These are phyloP conservation scores for Geotrichum ghanense DNA, from an alignment of 805 yeast genomes.

Conservation along the genomic window DNA sequence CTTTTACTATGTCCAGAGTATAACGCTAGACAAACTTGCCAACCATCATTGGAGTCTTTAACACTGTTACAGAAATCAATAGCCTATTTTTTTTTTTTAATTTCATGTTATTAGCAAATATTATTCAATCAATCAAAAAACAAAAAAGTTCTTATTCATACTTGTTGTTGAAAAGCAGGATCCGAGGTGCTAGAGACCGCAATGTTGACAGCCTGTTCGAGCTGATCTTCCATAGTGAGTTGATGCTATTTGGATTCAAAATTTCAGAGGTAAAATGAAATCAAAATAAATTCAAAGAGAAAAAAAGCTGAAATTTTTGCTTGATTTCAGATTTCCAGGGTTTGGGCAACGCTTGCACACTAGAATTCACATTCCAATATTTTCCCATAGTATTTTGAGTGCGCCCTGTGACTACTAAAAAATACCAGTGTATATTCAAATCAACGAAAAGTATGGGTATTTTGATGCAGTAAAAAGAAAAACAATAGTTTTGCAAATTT, in stretches of 20 bases:
- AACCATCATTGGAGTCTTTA: constrained; percentile 34
- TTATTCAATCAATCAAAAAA: background rate
- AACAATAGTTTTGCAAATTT: too few relatives aligned
- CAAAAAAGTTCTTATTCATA: constrained; percentile 9
- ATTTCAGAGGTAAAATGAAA: too few relatives aligned
- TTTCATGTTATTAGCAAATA: too few relatives aligned
- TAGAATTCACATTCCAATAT: too few relatives aligned
- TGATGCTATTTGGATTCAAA: constrained; percentile 1
- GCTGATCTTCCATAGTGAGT: constrained; percentile 38
- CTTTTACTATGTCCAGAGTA: constrained; percentile 18
- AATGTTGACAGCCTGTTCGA: constrained; percentile 78
- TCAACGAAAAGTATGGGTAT: too few relatives aligned
- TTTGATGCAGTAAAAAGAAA: too few relatives aligned
- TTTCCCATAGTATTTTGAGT: too few relatives aligned
- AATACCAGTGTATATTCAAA: too few relatives aligned
- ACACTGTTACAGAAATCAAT: constrained; percentile 33
- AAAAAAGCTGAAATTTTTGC: background rate
- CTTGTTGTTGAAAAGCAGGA: constrained; percentile 48
- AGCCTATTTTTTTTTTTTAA: too few relatives aligned
- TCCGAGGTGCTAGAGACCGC: constrained; percentile 67
- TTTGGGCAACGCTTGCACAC: too few relatives aligned
- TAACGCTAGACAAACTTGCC: constrained; percentile 35
- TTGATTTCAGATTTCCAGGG: background rate
- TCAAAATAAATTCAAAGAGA: background rate
- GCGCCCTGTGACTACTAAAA: too few relatives aligned